Conservation (phyloP, 805 yeast species). For the Zygoascus flipseniorum region DNA sequence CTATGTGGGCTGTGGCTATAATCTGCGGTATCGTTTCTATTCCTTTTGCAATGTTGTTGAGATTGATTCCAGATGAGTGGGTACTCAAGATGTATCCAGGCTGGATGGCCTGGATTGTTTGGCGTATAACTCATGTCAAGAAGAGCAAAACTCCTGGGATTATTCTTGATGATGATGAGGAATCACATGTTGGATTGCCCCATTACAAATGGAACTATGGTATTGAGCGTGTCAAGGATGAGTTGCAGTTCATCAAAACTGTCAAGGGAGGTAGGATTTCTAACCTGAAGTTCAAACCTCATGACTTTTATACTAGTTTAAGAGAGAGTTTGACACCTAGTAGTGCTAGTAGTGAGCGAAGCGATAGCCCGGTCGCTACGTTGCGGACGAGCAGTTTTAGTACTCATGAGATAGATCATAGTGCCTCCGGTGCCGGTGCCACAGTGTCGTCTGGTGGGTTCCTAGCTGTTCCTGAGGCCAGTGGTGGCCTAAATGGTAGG, state of each 20-base stretch:
- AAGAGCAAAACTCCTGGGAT: slow-evolving; percentile 15
- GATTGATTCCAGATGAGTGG: slow-evolving; percentile 70
- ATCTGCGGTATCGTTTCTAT: slow-evolving; percentile 72
- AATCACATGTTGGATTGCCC: slow-evolving; percentile 2
- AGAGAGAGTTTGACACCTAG: background rate
- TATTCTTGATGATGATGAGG: slow-evolving; percentile 14
- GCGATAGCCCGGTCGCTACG: background rate
- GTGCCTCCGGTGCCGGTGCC: background rate
- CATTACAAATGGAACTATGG: slow-evolving; percentile 33
- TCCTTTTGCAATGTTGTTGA: slow-evolving; percentile 68
- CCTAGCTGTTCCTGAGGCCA: slow-evolving; percentile 16
- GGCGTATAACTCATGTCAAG: slow-evolving; percentile 12
- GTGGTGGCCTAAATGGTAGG: slow-evolving; percentile 3
- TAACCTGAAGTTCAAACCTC: slow-evolving; percentile 23
- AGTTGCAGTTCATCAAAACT: slow-evolving; percentile 27
- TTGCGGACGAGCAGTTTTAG: background rate
- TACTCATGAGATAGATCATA: background rate
- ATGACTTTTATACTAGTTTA: slow-evolving; percentile 7
- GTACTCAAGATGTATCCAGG: slow-evolving; percentile 21
- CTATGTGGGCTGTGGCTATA: slow-evolving; percentile 85
- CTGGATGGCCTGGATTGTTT: slow-evolving; percentile 18
- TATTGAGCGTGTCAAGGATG: slow-evolving; percentile 31
- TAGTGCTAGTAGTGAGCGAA: background rate
- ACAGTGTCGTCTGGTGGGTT: background rate
- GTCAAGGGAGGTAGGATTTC: slow-evolving; percentile 34